A percentile compares a stretch with the other conserved stretches of the same genome.
Conservation (phyloP, 306 rosid genomes). For the Rosa chinensis region DNA sequence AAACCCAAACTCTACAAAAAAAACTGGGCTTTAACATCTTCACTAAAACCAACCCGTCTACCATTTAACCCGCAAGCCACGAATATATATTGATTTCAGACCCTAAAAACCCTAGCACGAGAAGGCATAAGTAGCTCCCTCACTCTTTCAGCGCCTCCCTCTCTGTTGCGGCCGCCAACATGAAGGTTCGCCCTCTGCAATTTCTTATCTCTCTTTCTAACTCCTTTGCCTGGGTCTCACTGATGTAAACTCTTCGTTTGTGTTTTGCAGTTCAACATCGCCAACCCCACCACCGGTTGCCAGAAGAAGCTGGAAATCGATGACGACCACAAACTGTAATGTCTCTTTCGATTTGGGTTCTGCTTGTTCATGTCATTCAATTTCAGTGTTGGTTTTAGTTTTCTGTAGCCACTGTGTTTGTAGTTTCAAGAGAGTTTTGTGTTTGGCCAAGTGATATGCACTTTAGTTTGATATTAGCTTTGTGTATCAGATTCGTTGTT, state of each 20-base stretch:
- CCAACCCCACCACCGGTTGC: slow-evolving; percentile 66
- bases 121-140: neutral
- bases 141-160: neutral
- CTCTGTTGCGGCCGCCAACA: slow-evolving; percentile 27
- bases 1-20: neutral
- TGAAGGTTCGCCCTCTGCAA: slow-evolving; percentile 34
- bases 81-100: neutral
- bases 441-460: no score
- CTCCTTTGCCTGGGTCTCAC: neutral
- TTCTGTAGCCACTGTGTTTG: neutral
- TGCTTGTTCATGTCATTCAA: neutral
- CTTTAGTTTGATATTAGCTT: neutral
- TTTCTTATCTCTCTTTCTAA: neutral
- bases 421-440: neutral
- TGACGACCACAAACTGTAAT: slow-evolving; percentile 66
- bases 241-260: neutral
- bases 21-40: neutral
- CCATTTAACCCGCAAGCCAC: neutral
- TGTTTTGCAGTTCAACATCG: slow-evolving; percentile 52
- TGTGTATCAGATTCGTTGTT: neutral
- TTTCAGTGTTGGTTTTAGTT: neutral
- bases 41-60: neutral
- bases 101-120: slow-evolving; percentile 27
- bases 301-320: slow-evolving; percentile 68
- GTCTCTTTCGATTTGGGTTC: neutral